Evolutionary conservation across 306 rosid species (phyloP), one percentile per base, ranked within the genome.

Genomic region (Gynostemma pentaphyllum): DNA sequence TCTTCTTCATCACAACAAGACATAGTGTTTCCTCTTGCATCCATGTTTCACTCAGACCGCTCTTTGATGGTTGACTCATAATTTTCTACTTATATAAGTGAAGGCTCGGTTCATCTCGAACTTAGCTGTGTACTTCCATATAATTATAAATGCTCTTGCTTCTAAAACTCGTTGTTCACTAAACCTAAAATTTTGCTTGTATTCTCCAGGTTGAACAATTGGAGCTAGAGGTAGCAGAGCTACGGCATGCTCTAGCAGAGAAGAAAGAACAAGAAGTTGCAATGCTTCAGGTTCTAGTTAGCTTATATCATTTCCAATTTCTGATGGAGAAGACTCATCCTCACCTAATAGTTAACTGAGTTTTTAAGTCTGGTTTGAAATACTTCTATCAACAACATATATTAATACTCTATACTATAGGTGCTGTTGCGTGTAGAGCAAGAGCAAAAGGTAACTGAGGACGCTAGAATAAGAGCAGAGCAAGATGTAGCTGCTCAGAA

Each of bases 181-280:
- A 74, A 68, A 68, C 63, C 36, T 69, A 60, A 52, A 46, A 74
- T 72, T 44, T 4, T 70, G n/a, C 42, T 63, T 48, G 23, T 62
- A 18, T 75, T 72, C 28, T 82, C 71, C 78, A 88, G 99, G 74
- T 88, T 68, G 99, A 92, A 79, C 81, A 84, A 67, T 80, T 92
- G 84, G 96, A 92, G 90, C 70, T 69, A 69, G 94, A 86, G 80
- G 76, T 92, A 53, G 80, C 82, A 32, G 78, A 71, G 62, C 78
- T 86, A 68, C 76, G 66, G 60, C 75, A 81, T 73, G 70, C 67
- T 74, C 88, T 92, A 68, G 30, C 76, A 10, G 96, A 86, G 50
- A 86, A 92, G 80, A 83, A 82, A 78, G 90, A 86, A 71, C 94
- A 92, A 86, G 99, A 86, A 83, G 65, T 79, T 73, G 85, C 94